A percentile compares a stretch with the other conserved stretches of the same genome.
Evolutionary conservation across 164 flowering plant genomes (phyloP).

Genomic region (Sextonia rubra): DNA sequence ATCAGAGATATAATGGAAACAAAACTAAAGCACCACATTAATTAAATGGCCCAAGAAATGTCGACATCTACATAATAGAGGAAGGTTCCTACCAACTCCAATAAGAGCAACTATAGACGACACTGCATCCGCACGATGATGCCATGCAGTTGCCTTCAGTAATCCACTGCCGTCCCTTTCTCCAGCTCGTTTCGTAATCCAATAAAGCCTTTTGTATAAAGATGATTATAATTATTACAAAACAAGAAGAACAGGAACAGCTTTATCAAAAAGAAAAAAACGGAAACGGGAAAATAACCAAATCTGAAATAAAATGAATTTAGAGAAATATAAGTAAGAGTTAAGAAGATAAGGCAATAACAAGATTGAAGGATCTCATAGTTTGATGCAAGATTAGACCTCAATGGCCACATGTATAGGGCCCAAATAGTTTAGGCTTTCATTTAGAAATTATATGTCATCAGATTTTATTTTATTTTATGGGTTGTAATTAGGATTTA

Average conservation of each 20-base stretch:
- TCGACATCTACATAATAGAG: neutral
- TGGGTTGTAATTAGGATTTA: no score
- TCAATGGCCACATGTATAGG: no score
- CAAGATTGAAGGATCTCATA: no score
- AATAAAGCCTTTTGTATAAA: slow-evolving; percentile 49
- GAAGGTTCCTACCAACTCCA: slow-evolving; percentile 79
- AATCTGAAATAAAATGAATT: neutral
- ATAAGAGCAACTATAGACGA: slow-evolving; percentile 91
- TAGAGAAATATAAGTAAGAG: neutral
- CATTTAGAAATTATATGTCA: no score
- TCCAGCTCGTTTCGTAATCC: slow-evolving; percentile 90
- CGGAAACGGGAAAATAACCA: neutral
- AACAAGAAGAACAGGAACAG: no score
- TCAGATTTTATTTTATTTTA: no score
- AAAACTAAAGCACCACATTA: neutral
- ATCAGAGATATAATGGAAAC: neutral
- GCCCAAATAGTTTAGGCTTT: no score
- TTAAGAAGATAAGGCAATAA: no score
- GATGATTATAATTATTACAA: no score
- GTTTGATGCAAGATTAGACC: no score
- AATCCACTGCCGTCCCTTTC: slow-evolving; percentile 85
- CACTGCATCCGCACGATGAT: slow-evolving; percentile 96
- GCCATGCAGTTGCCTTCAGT: slow-evolving; percentile 99
- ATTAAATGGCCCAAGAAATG: neutral
- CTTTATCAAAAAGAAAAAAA: neutral